Evolutionary conservation across 192 early-diverging fungal genomes (phyloP).

Genomic region (Fimicolochytrium jonesii): DNA sequence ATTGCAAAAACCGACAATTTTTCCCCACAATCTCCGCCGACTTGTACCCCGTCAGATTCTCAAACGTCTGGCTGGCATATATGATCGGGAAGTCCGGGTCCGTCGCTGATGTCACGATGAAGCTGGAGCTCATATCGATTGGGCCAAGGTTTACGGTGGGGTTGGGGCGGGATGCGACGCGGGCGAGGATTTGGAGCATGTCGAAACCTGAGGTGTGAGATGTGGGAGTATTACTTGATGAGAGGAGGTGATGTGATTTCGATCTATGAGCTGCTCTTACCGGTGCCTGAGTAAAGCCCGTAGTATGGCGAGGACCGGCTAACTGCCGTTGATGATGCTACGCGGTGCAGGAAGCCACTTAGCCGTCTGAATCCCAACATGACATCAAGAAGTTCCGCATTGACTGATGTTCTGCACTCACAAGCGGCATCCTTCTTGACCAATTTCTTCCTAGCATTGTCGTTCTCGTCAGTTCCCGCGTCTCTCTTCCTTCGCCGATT

Average conservation of each 20-base stretch:
- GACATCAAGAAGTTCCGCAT: no score
- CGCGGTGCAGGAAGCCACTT: no score
- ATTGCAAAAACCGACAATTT: conserved; percentile 42
- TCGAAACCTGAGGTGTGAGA: conserved; percentile 30
- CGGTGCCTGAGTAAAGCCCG: conserved; percentile 3
- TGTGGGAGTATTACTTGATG: neutral
- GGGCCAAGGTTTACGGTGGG: conserved; percentile 57
- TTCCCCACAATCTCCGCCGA: conserved; percentile 26
- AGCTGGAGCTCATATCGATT: conserved; percentile 57
- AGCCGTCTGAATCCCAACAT: no score
- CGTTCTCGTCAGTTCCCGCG: no score
- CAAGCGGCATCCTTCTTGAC: no score
- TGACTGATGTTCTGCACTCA: no score
- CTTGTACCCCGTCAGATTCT: conserved; percentile 49
- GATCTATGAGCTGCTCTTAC: neutral
- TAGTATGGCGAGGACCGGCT: conserved; percentile 19
- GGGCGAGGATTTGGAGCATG: conserved; percentile 34
- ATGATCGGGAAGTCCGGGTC: conserved; percentile 52
- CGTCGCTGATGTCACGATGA: conserved; percentile 53
- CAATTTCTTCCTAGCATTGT: no score
- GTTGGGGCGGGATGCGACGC: conserved; percentile 45
- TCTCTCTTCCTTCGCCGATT: no score
- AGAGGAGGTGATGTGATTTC: neutral
- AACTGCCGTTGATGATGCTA: no score
- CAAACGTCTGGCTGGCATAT: conserved; percentile 55